phyloP scores from a whole-genome alignment of 2,329 filamentous ascomycete species.

The Acrodontium crateriforme region DNA sequence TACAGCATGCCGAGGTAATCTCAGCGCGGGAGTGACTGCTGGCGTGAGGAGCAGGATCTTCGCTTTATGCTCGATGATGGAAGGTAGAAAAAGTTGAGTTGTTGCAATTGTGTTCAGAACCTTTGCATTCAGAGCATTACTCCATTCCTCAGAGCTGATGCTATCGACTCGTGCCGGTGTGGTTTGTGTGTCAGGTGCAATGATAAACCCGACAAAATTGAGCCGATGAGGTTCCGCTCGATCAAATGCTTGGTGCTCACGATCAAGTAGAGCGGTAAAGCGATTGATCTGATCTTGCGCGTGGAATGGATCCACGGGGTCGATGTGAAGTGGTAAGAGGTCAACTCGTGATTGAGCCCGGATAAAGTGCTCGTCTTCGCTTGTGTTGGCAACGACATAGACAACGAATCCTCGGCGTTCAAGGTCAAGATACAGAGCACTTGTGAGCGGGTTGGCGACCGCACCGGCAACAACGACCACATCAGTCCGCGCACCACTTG shows the following conservation, averaged over 20 bases:
- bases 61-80: slow-evolving; percentile 41
- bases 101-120: slow-evolving; percentile 80
- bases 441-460: slow-evolving; percentile 68
- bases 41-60: slow-evolving; percentile 65
- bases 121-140: slow-evolving; percentile 83
- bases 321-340: slow-evolving; percentile 67
- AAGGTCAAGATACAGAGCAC: slow-evolving; percentile 70
- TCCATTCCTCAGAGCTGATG: slow-evolving; percentile 69
- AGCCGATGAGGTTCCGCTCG: slow-evolving; percentile 64
- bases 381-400: slow-evolving; percentile 73
- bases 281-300: slow-evolving; percentile 56
- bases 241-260: slow-evolving; percentile 62
- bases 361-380: slow-evolving; percentile 71
- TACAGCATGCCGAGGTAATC: slow-evolving; percentile 67
- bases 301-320: slow-evolving; percentile 62
- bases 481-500: slow-evolving; percentile 74
- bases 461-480: slow-evolving; percentile 84
- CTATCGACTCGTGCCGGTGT: slow-evolving; percentile 79
- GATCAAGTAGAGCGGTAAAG: slow-evolving; percentile 58
- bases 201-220: slow-evolving; percentile 62
- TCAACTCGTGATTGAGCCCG: slow-evolving; percentile 65
- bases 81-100: slow-evolving; percentile 66
- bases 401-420: slow-evolving; percentile 88
- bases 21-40: slow-evolving; percentile 65
- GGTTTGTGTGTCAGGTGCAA: slow-evolving; percentile 58